Percentiles rank a stretch among this genome's conserved stretches.
Conservation (phyloP, 305 asterid genomes). For the Petunia hybrid region DNA sequence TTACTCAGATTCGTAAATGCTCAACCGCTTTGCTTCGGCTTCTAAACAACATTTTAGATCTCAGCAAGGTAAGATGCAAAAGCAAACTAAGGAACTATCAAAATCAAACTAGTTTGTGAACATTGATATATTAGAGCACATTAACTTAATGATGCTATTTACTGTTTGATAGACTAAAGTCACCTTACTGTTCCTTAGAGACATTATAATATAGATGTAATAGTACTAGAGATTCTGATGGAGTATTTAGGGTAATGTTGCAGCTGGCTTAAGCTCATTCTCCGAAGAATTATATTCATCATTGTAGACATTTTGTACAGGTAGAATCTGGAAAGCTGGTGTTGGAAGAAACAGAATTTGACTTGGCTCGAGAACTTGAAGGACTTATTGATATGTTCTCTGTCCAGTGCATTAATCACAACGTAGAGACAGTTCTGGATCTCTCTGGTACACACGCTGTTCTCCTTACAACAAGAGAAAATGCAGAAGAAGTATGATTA, state of each 20-base stretch:
- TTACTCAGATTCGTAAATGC: slow-evolving; percentile 89
- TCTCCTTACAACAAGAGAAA: not conserved
- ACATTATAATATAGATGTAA: not conserved
- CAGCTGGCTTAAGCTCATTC: slow-evolving; percentile 1
- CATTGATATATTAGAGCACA: slow-evolving; percentile 3
- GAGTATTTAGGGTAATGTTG: slow-evolving; percentile 7
- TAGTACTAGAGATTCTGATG: not conserved
- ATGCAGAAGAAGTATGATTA: not conserved
- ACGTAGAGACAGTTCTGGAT: slow-evolving; percentile 87
- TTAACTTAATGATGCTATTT: not conserved
- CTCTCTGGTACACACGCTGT: slow-evolving; percentile 68
- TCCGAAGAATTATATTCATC: slow-evolving; percentile 12
- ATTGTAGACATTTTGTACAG: slow-evolving; percentile 46
- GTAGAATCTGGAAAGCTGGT: slow-evolving; percentile 93
- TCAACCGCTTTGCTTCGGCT: slow-evolving; percentile 88
- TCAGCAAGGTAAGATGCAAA: slow-evolving; percentile 73
- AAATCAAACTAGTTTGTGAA: not conserved
- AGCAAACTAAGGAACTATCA: not conserved
- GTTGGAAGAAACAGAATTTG: slow-evolving; percentile 92
- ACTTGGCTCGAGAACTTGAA: slow-evolving; percentile 91
- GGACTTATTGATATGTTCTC: slow-evolving; percentile 94
- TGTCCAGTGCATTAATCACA: slow-evolving; percentile 89
- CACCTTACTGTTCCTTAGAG: slow-evolving; percentile 23
- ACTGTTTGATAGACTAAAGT: slow-evolving; percentile 5
- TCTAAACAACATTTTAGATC: slow-evolving; percentile 93